Base-by-base conservation (phyloP, 2,329 filamentous ascomycete species). In the Emergomyces pasteurianus region DNA sequence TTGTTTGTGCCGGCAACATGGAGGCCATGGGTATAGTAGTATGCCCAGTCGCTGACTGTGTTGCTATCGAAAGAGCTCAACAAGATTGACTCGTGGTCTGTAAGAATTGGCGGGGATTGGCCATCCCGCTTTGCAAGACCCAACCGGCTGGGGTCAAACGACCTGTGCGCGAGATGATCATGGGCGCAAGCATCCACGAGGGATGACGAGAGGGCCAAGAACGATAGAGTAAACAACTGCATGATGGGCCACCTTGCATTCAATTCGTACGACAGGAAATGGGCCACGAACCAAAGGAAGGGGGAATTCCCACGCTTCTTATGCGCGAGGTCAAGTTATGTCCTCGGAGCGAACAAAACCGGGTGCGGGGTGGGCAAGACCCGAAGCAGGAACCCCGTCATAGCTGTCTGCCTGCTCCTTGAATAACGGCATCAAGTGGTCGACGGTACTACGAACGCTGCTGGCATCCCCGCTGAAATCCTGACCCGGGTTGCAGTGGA, bases 1-100 rank as follows among this genome's bases (percentile, higher is more conserved):
- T 66, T 63, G 58, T 72, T 71, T 5, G 66, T 66, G 9, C 71
- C 71, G 7, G 70, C 70, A 12, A 73, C 28, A 62, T 72, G 70
- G 10, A 68, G 60, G 47, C 70, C 69, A 67, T 69, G 67, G 16
- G 69, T 68, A 54, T 69, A 71, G 58, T 71, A 72, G 40, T 68
- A 68, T 10, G 62, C 64, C 69, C 68, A 73, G 18, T 65, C 64
- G 31, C 67, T 67, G 21, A 72, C 63, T 14, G 67, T 66, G 7
- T 64, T 61, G 52, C 62, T 67, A 49, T 69, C 65, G 58, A 72
- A 68, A 18, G 69, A 69, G 40, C 64, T 67, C 40, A 68, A 34
- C 40, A 72, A 55, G 16, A 70, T 65, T 26, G 66, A 61, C 59
- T 72, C 71, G 21, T 71, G 59, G 23, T 66, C 61, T 16, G 66